phyloP scores from a whole-genome alignment of 257 asterid species.

The Nicotiana obtusifolia region DNA sequence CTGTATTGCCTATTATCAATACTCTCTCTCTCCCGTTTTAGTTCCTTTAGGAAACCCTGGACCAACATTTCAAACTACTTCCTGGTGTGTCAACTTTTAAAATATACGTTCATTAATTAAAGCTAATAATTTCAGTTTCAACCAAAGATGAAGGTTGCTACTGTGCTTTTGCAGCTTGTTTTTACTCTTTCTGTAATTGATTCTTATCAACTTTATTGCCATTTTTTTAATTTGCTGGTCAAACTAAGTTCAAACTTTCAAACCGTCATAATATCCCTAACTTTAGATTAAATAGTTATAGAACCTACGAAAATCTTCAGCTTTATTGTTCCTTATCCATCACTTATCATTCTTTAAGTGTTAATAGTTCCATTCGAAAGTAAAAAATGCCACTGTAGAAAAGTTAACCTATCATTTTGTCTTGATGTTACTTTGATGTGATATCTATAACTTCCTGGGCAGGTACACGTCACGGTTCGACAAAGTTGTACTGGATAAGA shows the following conservation, averaged over 20 bases:
- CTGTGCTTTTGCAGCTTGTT: not conserved
- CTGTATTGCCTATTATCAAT: not conserved
- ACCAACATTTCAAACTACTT: not conserved
- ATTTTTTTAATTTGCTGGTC: not conserved
- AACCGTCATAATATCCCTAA: not conserved
- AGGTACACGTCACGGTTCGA: conserved; percentile 79
- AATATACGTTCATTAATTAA: not conserved
- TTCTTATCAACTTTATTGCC: not conserved
- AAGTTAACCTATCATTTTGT: not conserved
- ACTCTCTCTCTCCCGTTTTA: not conserved
- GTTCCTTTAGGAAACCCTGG: not conserved
- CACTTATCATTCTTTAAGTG: not conserved
- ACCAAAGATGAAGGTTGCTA: not conserved
- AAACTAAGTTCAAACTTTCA: not conserved
- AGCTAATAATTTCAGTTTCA: not conserved
- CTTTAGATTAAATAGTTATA: not conserved
- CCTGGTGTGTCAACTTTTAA: not conserved
- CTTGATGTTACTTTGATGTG: not conserved
- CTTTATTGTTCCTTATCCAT: not conserved
- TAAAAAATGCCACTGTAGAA: not conserved
- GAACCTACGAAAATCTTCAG: not conserved
- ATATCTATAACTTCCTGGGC: conserved; percentile 15
- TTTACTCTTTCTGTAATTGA: not conserved
- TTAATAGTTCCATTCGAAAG: not conserved
- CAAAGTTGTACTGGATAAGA: conserved; percentile 66